Percentiles rank a stretch among this genome's conserved stretches.
Conservation (phyloP, 345 rosid species). For the Gossypium longicalyx region DNA sequence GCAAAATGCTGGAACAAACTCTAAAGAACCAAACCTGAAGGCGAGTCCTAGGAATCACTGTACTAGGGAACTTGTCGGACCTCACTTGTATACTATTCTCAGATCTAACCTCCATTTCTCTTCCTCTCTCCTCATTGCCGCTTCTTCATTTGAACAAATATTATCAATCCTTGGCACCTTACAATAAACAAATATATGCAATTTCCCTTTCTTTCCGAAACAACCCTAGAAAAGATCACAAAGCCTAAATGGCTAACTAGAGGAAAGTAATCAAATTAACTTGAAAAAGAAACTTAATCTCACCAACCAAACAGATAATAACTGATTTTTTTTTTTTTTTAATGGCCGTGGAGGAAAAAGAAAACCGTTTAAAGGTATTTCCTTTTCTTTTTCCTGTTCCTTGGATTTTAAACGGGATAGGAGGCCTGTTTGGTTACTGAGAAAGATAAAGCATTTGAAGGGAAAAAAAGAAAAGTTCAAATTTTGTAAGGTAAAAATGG, state of each 20-base stretch:
- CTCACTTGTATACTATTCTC: constrained; percentile 43
- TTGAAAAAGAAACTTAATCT: not conserved
- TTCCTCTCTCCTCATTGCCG: constrained; percentile 58
- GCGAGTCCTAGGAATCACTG: constrained; percentile 56
- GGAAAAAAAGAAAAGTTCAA: not conserved
- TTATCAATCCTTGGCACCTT: not conserved
- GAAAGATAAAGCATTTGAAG: not conserved
- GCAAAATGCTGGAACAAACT: constrained; percentile 82
- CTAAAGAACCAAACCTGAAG: constrained; percentile 80
- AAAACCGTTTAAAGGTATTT: not conserved
- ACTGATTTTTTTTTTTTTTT: not conserved
- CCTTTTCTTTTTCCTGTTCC: not conserved
- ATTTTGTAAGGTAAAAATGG: not conserved
- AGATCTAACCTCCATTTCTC: constrained; percentile 85
- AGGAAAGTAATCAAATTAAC: not conserved
- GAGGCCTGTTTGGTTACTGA: constrained; percentile 8
- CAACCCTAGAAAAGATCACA: constrained; percentile 4
- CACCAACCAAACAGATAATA: constrained; percentile 7
- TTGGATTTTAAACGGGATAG: constrained; percentile 1
- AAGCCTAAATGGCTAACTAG: not conserved
- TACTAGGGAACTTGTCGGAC: constrained; percentile 55
- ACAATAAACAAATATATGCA: not conserved
- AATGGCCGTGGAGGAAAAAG: not conserved
- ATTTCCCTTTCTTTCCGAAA: not conserved
- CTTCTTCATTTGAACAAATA: constrained; percentile 46